These are phyloP conservation scores for Hyaloscypha variabilis DNA, from an alignment of 495 filamentous ascomycete genomes.

Conservation along the genomic window DNA sequence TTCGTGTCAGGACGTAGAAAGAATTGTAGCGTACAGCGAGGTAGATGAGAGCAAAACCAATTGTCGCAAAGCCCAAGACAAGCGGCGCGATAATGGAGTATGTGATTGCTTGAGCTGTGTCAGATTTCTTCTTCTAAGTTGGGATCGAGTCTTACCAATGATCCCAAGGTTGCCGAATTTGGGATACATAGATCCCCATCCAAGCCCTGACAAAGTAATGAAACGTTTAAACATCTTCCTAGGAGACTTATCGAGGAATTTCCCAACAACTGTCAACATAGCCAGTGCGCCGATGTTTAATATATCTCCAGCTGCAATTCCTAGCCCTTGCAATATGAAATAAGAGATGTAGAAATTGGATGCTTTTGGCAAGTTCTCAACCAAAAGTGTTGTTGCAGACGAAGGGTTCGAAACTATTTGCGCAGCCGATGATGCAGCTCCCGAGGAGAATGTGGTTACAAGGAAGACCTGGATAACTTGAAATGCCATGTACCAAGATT, in stretches of 20 bases:
- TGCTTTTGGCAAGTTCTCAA: slow-evolving; percentile 76
- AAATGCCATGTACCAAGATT: slow-evolving; percentile 92
- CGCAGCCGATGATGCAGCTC: slow-evolving; percentile 65
- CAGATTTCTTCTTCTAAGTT: no score
- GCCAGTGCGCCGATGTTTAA: slow-evolving; percentile 78
- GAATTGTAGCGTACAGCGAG: slow-evolving; percentile 93
- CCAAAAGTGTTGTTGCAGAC: slow-evolving; percentile 66
- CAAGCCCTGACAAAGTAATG: slow-evolving; percentile 59
- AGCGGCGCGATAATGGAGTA: slow-evolving; percentile 92
- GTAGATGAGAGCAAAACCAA: slow-evolving; percentile 86
- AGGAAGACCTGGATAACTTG: slow-evolving; percentile 96
- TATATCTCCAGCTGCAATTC: slow-evolving; percentile 72
- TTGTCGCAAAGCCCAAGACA: slow-evolving; percentile 81
- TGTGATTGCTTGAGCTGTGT: slow-evolving; percentile 59
- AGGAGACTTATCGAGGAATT: slow-evolving; percentile 56
- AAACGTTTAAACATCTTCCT: slow-evolving; percentile 61
- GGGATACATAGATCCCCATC: slow-evolving; percentile 91
- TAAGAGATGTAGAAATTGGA: slow-evolving; percentile 96
- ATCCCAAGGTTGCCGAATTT: slow-evolving; percentile 83
- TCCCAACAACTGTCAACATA: slow-evolving; percentile 77
- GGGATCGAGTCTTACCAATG: slow-evolving; percentile 70
- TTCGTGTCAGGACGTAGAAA: slow-evolving; percentile 86
- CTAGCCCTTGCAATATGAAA: slow-evolving; percentile 89
- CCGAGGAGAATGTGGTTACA: slow-evolving; percentile 80
- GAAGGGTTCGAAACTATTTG: slow-evolving; percentile 67